Base-by-base conservation (phyloP, 2,329 filamentous ascomycete species). In the Fusarium neocosmosporiellum region DNA sequence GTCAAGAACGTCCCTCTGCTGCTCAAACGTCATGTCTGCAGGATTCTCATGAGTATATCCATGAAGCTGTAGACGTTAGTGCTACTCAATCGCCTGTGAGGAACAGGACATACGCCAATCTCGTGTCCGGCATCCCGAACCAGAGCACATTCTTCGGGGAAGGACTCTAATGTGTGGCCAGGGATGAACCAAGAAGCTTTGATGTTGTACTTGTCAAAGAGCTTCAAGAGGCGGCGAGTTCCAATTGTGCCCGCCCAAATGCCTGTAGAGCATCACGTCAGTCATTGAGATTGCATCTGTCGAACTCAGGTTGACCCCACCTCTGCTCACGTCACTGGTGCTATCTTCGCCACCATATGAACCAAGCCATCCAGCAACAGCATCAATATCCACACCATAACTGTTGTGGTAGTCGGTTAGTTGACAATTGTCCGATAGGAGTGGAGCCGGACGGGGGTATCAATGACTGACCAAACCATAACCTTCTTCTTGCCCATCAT, bases 41-140 rank as follows among this genome's bases (percentile, higher is more conserved):
- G 92, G 92, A 77, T 94, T 94, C 79, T 94, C 92, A 78, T 94
- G 92, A 0, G 88, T 90, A 80, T 94, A 94, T 7, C 91, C 92
- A 73, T 94, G 93, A 34, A 89, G 83, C 65, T 7, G 36, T 8
- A 9, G 2, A 91, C 92, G 80, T 93, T 93, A 75, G 85, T 29
- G 53, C 2, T 10, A 4, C 13, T 14, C 9, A 4, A 18, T 11
- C 7, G 9, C 9, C 22, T 20, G 27, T 20, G 20, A n/a, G 20
- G 16, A 27, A 18, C 10, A 22, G 14, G 7, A 61, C 65, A 18
- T 66, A 66, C 65, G 18, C 87, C 85, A 13, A 86, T 86, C 72
- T 86, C 84, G 67, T 86, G 84, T 1, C 84, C 84, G 6, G 81
- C 86, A 80, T 84, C 87, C 31, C 85, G 78, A n/a, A 87, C 83